Conservation (phyloP, 2,329 filamentous ascomycete species). For the Basipetospora sp. region DNA sequence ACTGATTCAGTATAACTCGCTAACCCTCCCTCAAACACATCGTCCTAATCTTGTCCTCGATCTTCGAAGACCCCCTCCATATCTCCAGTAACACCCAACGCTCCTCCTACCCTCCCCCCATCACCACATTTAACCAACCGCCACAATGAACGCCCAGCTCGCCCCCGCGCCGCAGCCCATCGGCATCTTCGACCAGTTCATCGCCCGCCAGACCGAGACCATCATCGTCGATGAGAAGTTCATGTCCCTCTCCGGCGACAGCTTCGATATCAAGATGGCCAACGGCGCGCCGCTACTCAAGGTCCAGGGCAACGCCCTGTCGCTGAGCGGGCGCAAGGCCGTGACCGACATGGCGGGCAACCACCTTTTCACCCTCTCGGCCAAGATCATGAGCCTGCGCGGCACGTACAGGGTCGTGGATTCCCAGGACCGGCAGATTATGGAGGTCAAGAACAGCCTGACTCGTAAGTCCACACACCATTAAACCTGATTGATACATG, state of each 20-base stretch:
- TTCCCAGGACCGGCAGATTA: constrained; percentile 28
- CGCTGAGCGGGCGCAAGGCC: constrained; percentile 39
- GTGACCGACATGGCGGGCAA: constrained; percentile 37
- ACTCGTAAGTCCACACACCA: constrained; percentile 23
- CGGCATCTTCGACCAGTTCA: constrained; percentile 25
- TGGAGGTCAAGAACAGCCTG: constrained; percentile 39
- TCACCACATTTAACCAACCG: no score
- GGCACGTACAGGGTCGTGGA: constrained; percentile 36
- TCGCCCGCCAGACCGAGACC: constrained; percentile 27
- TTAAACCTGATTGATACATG: no score
- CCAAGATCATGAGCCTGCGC: constrained; percentile 36
- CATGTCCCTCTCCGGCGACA: constrained; percentile 46
- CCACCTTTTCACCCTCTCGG: constrained; percentile 43
- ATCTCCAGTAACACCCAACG: no score
- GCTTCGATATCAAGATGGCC: constrained; percentile 44
- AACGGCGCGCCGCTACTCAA: constrained; percentile 39
- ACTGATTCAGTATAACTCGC: no score
- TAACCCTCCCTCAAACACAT: no score
- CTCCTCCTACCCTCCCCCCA: no score
- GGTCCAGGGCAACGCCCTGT: constrained; percentile 39
- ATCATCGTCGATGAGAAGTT: constrained; percentile 47
- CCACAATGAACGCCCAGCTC: constrained; percentile 11
- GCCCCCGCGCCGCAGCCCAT: constrained; percentile 18
- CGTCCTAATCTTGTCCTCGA: no score
- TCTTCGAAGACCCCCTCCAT: no score